Base-by-base conservation (phyloP, 176 grass and related monocot genomes). In the Luzula sylvatica region DNA sequence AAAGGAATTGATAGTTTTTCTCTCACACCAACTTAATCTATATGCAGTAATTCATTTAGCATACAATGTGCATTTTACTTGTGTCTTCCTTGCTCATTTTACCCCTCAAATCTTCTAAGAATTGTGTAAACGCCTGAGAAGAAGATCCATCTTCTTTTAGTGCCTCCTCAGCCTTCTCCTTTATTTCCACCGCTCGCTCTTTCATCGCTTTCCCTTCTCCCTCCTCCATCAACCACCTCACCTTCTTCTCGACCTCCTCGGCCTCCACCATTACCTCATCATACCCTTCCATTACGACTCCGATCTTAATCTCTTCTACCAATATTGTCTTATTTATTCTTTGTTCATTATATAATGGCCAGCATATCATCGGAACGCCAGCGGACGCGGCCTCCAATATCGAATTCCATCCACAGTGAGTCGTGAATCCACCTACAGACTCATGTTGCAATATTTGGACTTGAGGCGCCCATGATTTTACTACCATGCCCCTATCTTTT, bases 391-490 rank as follows among this genome's bases (percentile, higher is more conserved):
- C 71, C 71, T 90, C 80, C 35, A 83, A 58, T 61, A 64, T 41
- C 30, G 86, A 84, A 72, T 81, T 90, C 86, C 80, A 88, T 0
- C 86, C 86, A 30, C 80, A 80, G 58, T 84, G 80, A 5, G 87
- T 81, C 26, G 85, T 65, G 17, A 93, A 86, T 5, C 69, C 58
- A 0, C 73, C 87, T 12, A 81, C 73, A 14, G 87, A 67, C 26
- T 16, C 53, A 65, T 90, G 86, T 39, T 51, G 38, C 26, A 90
- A 16, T 8, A 80, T 68, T 61, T 62, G 60, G 0, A 64, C 28
- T 63, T 88, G 86, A 0, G 86, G 79, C 39, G 79, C 80, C 86
- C 79, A 83, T 65, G 78, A 66, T 60, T 70, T 72, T 8, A 79
- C 20, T 0, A 83, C 63, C 15, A 77, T 1, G 20, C 86, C 85